phyloP scores from a whole-genome alignment of 305 asterid genomes.

The Fraxinus albicans region DNA sequence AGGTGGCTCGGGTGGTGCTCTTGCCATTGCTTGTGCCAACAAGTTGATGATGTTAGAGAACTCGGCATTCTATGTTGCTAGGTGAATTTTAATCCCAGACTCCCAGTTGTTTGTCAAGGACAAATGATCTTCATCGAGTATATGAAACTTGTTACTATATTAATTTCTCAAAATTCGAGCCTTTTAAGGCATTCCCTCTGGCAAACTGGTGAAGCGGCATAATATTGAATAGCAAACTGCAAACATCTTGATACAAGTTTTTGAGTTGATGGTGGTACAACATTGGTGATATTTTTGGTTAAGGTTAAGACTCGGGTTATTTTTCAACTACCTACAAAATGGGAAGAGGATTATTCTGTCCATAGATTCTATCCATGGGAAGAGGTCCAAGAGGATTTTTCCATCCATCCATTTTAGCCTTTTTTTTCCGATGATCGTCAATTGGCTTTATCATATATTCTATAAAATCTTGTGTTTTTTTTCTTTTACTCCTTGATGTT shows the following conservation, averaged over 20 bases:
- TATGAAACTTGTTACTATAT: not conserved
- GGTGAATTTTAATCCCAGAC: conserved; percentile 23
- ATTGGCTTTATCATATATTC: not conserved
- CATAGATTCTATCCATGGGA: not conserved
- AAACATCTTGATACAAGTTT: not conserved
- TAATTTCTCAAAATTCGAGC: not conserved
- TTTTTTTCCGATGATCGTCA: not conserved
- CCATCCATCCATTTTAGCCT: not conserved
- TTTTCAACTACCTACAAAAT: not conserved
- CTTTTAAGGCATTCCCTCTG: not conserved
- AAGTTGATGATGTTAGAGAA: conserved; percentile 48
- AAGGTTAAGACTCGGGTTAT: not conserved
- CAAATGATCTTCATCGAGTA: not conserved
- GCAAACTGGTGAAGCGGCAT: not conserved
- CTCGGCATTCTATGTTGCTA: conserved; percentile 49
- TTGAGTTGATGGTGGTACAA: not conserved
- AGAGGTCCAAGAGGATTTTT: not conserved
- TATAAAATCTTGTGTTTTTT: not conserved
- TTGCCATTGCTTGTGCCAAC: conserved; percentile 50
- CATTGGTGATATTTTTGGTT: not conserved
- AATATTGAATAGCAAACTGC: not conserved
- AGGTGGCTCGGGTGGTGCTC: conserved; percentile 58
- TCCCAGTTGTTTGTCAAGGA: not conserved
- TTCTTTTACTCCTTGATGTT: not conserved
- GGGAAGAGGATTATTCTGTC: not conserved